Conservation (phyloP, 139 green algal species). For the Chlamydomonas incerta region DNA sequence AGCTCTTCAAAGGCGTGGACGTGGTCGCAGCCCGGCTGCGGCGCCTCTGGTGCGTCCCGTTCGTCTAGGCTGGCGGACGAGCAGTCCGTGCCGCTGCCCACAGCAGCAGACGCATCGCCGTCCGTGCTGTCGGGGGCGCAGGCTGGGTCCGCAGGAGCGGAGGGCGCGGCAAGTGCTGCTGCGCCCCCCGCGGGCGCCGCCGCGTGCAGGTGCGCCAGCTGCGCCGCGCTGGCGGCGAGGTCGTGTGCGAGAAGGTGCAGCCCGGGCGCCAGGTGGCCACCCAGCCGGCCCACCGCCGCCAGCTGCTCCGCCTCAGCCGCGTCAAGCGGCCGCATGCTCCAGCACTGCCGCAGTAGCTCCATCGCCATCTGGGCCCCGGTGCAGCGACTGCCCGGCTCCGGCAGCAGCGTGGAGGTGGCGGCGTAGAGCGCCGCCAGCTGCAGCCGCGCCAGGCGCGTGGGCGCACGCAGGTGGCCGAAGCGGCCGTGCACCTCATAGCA, state of each 20-base stretch:
- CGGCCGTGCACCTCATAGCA: slow-evolving; percentile 55
- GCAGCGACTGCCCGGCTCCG: slow-evolving; percentile 45
- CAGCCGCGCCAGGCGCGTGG: slow-evolving; percentile 47
- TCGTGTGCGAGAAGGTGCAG: slow-evolving; percentile 48
- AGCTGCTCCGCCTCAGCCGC: slow-evolving; percentile 46
- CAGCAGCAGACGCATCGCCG: slow-evolving; percentile 24
- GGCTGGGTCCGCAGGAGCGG: no score
- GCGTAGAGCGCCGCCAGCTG: slow-evolving; percentile 74
- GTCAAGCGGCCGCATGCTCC: slow-evolving; percentile 53
- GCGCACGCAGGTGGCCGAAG: slow-evolving; percentile 54
- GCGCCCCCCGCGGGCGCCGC: neutral
- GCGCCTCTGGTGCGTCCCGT: no score
- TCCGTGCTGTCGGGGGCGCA: neutral
- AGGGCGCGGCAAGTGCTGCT: neutral
- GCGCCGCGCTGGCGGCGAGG: slow-evolving; percentile 37
- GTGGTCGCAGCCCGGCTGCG: no score
- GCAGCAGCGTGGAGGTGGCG: slow-evolving; percentile 59
- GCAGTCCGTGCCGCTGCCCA: no score
- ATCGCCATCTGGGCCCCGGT: slow-evolving; percentile 60
- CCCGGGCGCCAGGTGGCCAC: slow-evolving; percentile 40
- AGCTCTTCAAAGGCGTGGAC: no score
- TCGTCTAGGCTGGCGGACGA: no score
- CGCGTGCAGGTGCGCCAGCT: slow-evolving; percentile 42
- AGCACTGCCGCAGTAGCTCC: slow-evolving; percentile 58
- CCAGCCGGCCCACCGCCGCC: neutral